phyloP scores from a whole-genome alignment of 495 filamentous ascomycete species.

The Daldinia grandis region DNA sequence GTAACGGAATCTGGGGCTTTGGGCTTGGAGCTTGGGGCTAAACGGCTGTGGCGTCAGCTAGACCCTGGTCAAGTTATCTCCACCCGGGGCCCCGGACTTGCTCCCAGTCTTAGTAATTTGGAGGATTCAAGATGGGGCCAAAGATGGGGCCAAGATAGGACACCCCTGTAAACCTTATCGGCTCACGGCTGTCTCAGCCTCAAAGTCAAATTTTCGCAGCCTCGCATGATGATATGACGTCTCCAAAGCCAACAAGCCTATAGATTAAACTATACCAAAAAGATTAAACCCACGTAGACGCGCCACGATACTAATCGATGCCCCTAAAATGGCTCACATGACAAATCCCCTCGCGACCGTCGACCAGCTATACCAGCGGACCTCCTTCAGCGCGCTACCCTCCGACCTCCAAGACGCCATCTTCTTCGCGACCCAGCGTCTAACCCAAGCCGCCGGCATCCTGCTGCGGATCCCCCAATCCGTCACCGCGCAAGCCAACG shows the following conservation, averaged over 20 bases:
- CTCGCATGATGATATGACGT: constrained; percentile 33
- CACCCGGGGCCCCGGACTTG: constrained; percentile 18
- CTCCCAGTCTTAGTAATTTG: constrained; percentile 15
- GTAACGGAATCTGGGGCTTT: constrained; percentile 4
- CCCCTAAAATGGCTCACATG: constrained; percentile 61
- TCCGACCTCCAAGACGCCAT: constrained; percentile 78
- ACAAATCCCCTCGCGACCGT: constrained; percentile 88
- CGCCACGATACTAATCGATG: too few species aligned
- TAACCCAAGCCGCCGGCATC: constrained; percentile 89
- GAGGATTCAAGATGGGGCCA: background rate
- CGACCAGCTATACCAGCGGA: constrained; percentile 70
- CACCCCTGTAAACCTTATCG: constrained; percentile 20
- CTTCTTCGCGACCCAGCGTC: constrained; percentile 71
- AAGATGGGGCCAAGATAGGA: constrained; percentile 14
- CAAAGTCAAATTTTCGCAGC: constrained; percentile 34
- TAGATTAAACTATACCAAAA: background rate
- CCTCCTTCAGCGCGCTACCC: constrained; percentile 70
- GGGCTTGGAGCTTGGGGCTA: constrained; percentile 13
- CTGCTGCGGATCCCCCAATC: constrained; percentile 88
- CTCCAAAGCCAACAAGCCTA: constrained; percentile 7
- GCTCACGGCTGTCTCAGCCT: constrained; percentile 26
- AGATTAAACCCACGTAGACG: too few species aligned
- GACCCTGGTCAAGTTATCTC: background rate
- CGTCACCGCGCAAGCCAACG: constrained; percentile 84
- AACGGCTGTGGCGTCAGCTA: constrained; percentile 27